Base-by-base conservation (phyloP, 1,284 basidiomycete genomes). In the Microbotryomycetes sp. region DNA sequence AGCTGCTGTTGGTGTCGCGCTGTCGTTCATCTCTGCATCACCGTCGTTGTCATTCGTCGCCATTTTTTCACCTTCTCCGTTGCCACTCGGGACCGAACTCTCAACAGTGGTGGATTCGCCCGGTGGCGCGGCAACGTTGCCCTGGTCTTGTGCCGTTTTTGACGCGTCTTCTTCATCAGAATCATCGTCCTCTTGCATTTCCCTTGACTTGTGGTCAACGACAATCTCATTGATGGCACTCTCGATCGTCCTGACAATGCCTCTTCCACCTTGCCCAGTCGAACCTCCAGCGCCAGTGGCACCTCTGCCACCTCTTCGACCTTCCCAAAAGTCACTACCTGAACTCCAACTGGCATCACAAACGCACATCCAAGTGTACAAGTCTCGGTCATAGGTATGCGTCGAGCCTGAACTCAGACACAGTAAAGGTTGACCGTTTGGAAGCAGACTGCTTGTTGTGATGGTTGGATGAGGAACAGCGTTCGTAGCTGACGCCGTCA, bases 311-410 rank as follows among this genome's bases (percentile, higher is more conserved):
- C 84, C 81, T 60, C 84, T 82, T 3, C 85, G 81, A 31, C 84
- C 82, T 72, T 85, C 84, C 87, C 88, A 89, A n/a, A 80, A 81
- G 66, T 88, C 85, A 0, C 87, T 88, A 36, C 87, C 86, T 68
- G 85, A 82, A 0, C 84, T 79, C 85, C 86, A 91, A 87, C 88
- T 90, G 1, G 81, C 77, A 47, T 89, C 86, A 49, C 83, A 84
- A 47, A 94, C 77, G 68, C 85, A 85, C 45, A 83, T 80, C 85
- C 88, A 94, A 3, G 82, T 75, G 22, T 76, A 75, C 2, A 92
- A 79, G 3, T 78, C 75, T 1, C 80, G 59, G 69, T 94, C 89
- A 74, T 88, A 94, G 0, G 88, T 84, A 73, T 87, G 86, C 0
- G 86, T 83, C 15, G 82, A 75, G 7, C 89, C 88, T 26, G 83